A percentile compares a stretch with the other conserved stretches of the same genome.
These are phyloP conservation scores for Keqinozyma sinolaborantium DNA, from an alignment of 1,139 yeast genomes.

Conservation along the genomic window DNA sequence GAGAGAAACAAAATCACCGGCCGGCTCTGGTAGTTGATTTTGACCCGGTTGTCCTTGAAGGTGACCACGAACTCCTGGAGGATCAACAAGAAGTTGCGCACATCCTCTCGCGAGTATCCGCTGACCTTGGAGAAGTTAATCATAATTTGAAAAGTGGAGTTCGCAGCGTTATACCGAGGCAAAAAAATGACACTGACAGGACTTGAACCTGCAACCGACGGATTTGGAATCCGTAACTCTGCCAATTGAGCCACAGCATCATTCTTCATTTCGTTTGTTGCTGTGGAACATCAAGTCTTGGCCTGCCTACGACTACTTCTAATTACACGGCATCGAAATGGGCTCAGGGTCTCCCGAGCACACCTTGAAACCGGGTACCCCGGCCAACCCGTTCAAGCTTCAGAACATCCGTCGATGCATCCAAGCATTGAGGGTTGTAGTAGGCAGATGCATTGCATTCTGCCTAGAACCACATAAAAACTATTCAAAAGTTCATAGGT, in stretches of 20 bases:
- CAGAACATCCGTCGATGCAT: no score
- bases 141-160: conserved; percentile 16
- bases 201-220: conserved; percentile 5
- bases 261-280: not conserved
- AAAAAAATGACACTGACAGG: conserved; percentile 1
- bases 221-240: conserved; percentile 1
- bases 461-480: no score
- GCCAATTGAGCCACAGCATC: conserved; percentile 1
- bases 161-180: not conserved
- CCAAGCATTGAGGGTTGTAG: no score
- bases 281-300: no score
- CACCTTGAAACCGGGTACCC: no score
- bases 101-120: conserved; percentile 32
- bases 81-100: conserved; percentile 29
- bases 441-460: no score
- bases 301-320: no score
- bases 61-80: conserved; percentile 37
- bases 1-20: conserved; percentile 44
- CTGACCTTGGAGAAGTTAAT: conserved; percentile 33
- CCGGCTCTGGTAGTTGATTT: conserved; percentile 41
- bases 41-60: conserved; percentile 35
- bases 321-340: no score
- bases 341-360: no score
- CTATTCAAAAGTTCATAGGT: no score
- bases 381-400: no score